phyloP scores from a whole-genome alignment of 306 rosid species.

The Vicia villosa region DNA sequence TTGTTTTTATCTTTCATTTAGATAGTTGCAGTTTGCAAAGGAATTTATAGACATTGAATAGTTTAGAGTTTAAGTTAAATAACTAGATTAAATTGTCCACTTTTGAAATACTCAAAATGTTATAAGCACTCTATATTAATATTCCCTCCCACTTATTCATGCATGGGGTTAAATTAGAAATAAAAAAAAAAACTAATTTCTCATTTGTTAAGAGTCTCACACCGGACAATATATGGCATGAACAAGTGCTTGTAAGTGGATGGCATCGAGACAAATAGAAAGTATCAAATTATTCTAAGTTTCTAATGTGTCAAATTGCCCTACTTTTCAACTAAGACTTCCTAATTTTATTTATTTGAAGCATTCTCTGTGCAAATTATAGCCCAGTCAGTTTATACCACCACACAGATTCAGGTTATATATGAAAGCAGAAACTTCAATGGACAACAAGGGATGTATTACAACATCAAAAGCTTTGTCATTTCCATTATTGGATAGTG shows the following conservation, averaged over 20 bases:
- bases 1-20: not conserved
- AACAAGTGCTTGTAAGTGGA: no score
- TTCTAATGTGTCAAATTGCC: not conserved
- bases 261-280: not conserved
- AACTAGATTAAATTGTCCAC: not conserved
- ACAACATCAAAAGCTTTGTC: slow-evolving; percentile 6
- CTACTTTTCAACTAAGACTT: not conserved
- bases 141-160: no score
- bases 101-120: not conserved
- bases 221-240: no score
- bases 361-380: no score
- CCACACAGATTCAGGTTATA: not conserved
- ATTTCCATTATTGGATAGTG: not conserved
- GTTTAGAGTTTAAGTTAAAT: not conserved
- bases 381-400: no score
- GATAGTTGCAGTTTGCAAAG: not conserved
- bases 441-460: not conserved
- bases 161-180: not conserved
- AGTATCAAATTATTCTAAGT: not conserved
- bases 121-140: no score
- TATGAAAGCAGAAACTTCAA: not conserved
- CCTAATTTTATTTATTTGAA: not conserved
- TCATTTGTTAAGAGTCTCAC: no score
- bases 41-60: not conserved
- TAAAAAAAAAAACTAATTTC: not conserved